Evolutionary conservation across 768 basidiomycete species (phyloP).

Genomic region (Podaxis rugospora): DNA sequence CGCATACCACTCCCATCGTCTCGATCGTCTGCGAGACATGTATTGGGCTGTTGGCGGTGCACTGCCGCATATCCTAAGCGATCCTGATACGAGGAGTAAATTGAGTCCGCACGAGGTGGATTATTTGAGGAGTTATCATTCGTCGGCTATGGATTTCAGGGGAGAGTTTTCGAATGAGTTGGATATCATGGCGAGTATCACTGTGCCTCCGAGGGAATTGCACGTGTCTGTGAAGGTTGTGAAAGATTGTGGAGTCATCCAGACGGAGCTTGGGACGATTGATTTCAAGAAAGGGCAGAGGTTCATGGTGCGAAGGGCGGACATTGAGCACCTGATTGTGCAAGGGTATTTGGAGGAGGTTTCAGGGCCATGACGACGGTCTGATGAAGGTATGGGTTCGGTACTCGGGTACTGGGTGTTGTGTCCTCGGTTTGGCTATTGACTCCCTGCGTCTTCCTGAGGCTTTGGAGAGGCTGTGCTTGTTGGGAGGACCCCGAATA

Average conservation of each 20-base stretch:
- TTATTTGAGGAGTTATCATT: slow-evolving; percentile 78
- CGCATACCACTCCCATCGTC: slow-evolving; percentile 86
- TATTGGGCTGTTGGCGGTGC: slow-evolving; percentile 91
- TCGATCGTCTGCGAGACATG: slow-evolving; percentile 78
- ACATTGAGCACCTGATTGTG: slow-evolving; percentile 92
- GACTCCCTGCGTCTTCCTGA: background rate
- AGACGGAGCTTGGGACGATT: slow-evolving; percentile 87
- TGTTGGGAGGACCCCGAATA: background rate
- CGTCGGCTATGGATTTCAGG: slow-evolving; percentile 78
- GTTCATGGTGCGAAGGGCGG: slow-evolving; percentile 82
- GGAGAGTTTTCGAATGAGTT: slow-evolving; percentile 81
- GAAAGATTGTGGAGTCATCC: slow-evolving; percentile 86
- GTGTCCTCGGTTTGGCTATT: background rate
- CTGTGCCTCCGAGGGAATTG: slow-evolving; percentile 82
- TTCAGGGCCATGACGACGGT: slow-evolving; percentile 20
- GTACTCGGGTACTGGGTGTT: background rate
- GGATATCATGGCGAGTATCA: slow-evolving; percentile 82
- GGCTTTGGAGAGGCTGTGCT: background rate
- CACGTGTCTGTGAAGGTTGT: slow-evolving; percentile 86
- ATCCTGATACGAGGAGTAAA: slow-evolving; percentile 63
- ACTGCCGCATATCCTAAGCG: slow-evolving; percentile 73
- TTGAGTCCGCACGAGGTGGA: slow-evolving; percentile 50
- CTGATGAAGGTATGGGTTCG: background rate
- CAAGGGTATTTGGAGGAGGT: slow-evolving; percentile 93
- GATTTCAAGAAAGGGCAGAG: slow-evolving; percentile 88